Base-by-base conservation (phyloP, 495 filamentous ascomycete genomes). In the Hypoxylon lienhwacheense region DNA sequence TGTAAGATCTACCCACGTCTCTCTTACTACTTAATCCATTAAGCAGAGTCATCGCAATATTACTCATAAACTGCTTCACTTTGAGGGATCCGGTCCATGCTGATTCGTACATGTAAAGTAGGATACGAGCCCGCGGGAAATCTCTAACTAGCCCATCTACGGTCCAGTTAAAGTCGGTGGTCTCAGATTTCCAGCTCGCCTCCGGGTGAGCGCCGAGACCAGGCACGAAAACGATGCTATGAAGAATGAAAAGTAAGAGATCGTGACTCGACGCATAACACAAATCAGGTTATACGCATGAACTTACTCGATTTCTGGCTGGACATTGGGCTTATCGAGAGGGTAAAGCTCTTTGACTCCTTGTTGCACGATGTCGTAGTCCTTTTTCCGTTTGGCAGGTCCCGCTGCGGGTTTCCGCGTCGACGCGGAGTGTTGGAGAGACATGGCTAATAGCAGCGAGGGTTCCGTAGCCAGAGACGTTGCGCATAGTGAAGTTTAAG, bases 181-280 rank as follows among this genome's bases (percentile, higher is more conserved):
- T 68, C 44, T 77, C 74, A 29, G 75, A 80, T 10, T 78, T 81
- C 83, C 83, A 86, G 22, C 81, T 81, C 8, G 82, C 72, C 24
- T 82, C 69, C 3, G 84, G 81, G 44, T 84, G 69, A 14, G 83
- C 83, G 41, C 84, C 85, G 8, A 87, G 65, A 17, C 83, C 84
- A 47, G 85, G 84, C 22, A 87, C 83, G 45, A 85, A 77, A 11
- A 85, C 81, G 33, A 85, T 77, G 55, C 66, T 69, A 41, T 5
- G 12, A 6, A 46, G 0, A 5, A 17, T 64, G 37, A 66, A 53
- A 35, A 29, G 5, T 3, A n/a, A 22, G 1, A 7, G 42, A 11
- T 7, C 22, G 17, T 11, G 16, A 21, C 17, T 28, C 1, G 8
- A 20, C n/a, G n/a, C n/a, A n/a, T n/a, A n/a, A n/a, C n/a, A n/a